These are phyloP conservation scores for Paecilomyces fulvus DNA, from an alignment of 2,329 filamentous ascomycete species.

Conservation along the genomic window DNA sequence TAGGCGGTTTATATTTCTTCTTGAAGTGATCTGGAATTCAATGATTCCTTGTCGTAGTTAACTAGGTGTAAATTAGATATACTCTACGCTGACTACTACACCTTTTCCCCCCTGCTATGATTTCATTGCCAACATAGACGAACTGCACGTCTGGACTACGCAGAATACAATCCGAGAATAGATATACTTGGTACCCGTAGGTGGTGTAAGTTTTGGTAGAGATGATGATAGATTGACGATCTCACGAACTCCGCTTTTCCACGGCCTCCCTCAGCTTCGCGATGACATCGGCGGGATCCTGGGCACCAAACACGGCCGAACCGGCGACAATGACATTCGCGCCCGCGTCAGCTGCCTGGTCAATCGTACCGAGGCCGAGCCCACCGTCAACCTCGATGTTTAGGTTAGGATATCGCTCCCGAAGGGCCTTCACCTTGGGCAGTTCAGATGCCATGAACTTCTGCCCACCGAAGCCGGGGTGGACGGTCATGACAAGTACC, in stretches of 20 bases:
- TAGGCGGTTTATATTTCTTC: background rate
- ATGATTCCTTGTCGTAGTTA: background rate
- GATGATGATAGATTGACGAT: background rate
- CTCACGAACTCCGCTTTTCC: conserved; percentile 43
- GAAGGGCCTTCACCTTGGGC: conserved; percentile 80
- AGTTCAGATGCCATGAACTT: conserved; percentile 97
- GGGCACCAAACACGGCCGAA: conserved; percentile 87
- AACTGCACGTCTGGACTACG: background rate
- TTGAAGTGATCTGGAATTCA: background rate
- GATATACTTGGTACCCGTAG: background rate
- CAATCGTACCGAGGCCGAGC: conserved; percentile 78
- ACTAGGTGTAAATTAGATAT: background rate
- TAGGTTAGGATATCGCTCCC: conserved; percentile 76
- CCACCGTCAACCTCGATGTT: conserved; percentile 98
- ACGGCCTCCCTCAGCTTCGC: conserved; percentile 70
- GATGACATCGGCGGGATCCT: conserved; percentile 83
- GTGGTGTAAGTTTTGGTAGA: background rate
- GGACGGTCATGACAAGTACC: conserved; percentile 96
- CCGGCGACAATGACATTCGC: conserved; percentile 98
- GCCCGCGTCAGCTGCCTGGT: conserved; percentile 86
- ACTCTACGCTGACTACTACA: background rate
- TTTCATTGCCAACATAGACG: background rate
- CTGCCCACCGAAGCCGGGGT: conserved; percentile 94
- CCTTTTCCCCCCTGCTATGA: background rate
- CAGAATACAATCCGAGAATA: background rate